Conservation (phyloP, 108 stramenopile genomes). For the Tribonema minus region DNA sequence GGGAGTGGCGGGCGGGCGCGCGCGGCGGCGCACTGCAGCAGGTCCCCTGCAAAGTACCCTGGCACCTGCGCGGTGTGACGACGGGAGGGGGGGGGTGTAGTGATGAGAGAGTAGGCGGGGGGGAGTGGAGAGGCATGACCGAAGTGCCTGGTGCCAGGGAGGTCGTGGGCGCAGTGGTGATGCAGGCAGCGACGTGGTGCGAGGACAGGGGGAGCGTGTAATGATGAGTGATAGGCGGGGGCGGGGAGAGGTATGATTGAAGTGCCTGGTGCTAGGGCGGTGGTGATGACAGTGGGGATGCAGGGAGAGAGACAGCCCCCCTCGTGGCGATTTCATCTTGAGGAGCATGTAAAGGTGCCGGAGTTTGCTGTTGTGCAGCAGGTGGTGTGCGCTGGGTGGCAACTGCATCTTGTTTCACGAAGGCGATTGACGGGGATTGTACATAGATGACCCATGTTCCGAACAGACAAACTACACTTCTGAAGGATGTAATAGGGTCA, state of each 20-base stretch:
- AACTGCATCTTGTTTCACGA: too few relatives aligned
- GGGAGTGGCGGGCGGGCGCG: too few relatives aligned
- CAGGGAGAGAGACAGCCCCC: background rate
- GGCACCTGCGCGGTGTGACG: too few relatives aligned
- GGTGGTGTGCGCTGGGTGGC: too few relatives aligned
- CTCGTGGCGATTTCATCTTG: too few relatives aligned
- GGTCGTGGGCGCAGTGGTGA: background rate
- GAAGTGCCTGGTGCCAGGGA: background rate
- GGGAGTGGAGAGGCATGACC: background rate
- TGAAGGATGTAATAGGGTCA: background rate
- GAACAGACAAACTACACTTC: too few relatives aligned
- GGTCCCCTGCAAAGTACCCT: conserved; percentile 23
- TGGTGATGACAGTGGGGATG: background rate
- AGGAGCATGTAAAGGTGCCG: too few relatives aligned
- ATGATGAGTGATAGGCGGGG: background rate
- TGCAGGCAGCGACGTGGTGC: background rate
- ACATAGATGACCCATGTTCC: too few relatives aligned
- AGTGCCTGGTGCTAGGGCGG: background rate
- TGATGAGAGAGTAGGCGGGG: background rate
- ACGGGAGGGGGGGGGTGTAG: too few relatives aligned
- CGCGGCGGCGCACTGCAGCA: too few relatives aligned
- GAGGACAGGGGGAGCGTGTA: background rate
- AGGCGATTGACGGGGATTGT: too few relatives aligned
- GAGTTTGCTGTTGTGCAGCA: too few relatives aligned
- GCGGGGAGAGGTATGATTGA: background rate